Evolutionary conservation across 257 asterid species (phyloP).

Genomic region (Plectranthus barbatus): DNA sequence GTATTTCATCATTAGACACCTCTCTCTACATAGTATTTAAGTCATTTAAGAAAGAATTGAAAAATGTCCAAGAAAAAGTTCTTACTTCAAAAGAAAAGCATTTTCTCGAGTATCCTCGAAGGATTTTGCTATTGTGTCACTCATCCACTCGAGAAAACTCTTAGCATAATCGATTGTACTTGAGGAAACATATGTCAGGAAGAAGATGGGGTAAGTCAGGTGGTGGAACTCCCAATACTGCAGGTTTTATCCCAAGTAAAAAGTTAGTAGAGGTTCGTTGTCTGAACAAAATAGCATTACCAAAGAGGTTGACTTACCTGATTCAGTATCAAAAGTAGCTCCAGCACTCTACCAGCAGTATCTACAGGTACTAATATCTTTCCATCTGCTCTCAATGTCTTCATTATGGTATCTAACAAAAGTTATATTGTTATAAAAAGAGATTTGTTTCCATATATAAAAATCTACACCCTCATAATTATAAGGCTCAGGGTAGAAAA

Average conservation of each 20-base stretch:
- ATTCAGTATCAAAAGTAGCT: slow-evolving; percentile 77
- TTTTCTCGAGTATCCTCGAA: slow-evolving; percentile 91
- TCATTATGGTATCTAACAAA: slow-evolving; percentile 58
- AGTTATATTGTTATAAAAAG: slow-evolving; percentile 9
- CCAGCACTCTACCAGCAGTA: slow-evolving; percentile 96
- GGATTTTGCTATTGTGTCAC: slow-evolving; percentile 91
- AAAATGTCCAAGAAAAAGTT: slow-evolving; percentile 11
- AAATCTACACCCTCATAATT: not conserved
- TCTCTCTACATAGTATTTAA: slow-evolving; percentile 8
- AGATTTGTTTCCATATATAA: not conserved
- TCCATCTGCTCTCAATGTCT: slow-evolving; percentile 65
- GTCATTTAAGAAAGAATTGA: not conserved
- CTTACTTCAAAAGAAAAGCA: slow-evolving; percentile 87
- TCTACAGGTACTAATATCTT: slow-evolving; percentile 88
- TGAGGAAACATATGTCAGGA: slow-evolving; percentile 79
- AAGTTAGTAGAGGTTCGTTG: slow-evolving; percentile 11
- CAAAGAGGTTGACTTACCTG: slow-evolving; percentile 44
- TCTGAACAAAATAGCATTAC: slow-evolving; percentile 9
- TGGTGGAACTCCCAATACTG: slow-evolving; percentile 88
- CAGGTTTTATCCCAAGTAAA: slow-evolving; percentile 26
- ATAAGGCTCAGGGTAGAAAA: not conserved
- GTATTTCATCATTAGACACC: not conserved
- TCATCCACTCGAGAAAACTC: slow-evolving; percentile 99
- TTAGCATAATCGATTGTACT: slow-evolving; percentile 89
- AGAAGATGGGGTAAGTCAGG: slow-evolving; percentile 69